Evolutionary conservation across 768 basidiomycete species (phyloP).

Genomic region (Suillus bovinus): DNA sequence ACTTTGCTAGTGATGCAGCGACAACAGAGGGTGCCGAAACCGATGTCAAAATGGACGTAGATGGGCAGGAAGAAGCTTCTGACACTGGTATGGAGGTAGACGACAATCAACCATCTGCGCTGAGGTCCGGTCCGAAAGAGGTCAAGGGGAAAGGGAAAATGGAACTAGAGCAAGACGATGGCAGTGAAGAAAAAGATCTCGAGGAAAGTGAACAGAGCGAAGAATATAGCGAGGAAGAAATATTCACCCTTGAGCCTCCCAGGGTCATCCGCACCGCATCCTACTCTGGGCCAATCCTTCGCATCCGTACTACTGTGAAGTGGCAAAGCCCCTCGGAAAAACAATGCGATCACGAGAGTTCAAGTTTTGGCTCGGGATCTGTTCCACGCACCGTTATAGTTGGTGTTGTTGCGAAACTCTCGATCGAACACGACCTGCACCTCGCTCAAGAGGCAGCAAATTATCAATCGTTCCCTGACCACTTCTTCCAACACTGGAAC

Average conservation of each 20-base stretch:
- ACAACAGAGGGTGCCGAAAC: background rate
- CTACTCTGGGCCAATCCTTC: slow-evolving; percentile 10
- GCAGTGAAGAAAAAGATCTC: background rate
- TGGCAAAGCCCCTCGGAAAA: slow-evolving; percentile 11
- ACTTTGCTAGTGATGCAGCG: too few species aligned
- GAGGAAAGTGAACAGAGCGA: background rate
- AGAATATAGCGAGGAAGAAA: background rate
- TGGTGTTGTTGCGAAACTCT: slow-evolving; percentile 46
- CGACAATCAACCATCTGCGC: background rate
- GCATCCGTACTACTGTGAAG: slow-evolving; percentile 18
- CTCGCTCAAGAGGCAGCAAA: slow-evolving; percentile 31
- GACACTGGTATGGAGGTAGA: background rate
- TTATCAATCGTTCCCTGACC: slow-evolving; percentile 30
- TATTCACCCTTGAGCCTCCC: background rate
- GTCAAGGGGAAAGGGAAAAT: background rate
- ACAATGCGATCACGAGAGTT: slow-evolving; percentile 11
- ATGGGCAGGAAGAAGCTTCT: background rate
- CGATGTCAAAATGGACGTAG: background rate
- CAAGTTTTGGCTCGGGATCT: background rate
- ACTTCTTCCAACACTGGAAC: slow-evolving; percentile 26
- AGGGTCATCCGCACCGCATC: background rate
- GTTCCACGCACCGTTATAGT: slow-evolving; percentile 36
- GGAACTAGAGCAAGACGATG: background rate
- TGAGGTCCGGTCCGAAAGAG: background rate
- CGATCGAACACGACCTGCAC: slow-evolving; percentile 37